Conservation (phyloP, 305 asterid species). For the Solanum hybrid region DNA sequence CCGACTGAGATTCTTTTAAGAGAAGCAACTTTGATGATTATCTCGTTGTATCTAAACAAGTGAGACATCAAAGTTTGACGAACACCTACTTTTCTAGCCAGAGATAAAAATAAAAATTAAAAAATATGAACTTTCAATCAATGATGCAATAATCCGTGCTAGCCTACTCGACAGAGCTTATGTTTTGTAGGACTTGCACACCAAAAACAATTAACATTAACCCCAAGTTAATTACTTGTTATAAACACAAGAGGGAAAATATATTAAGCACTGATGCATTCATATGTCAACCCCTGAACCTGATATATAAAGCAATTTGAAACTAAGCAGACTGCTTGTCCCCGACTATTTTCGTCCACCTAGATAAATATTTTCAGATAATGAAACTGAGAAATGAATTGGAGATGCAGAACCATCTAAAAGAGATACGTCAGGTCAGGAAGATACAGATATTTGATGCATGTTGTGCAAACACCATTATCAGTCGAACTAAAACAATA, state of each 20-base stretch:
- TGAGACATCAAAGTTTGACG: neutral
- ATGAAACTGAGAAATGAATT: neutral
- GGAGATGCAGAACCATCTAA: neutral
- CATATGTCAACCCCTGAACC: neutral
- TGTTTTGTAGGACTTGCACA: neutral
- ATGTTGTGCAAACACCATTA: neutral
- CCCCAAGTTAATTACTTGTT: too few relatives aligned
- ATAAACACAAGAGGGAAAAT: too few relatives aligned
- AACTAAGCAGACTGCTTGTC: neutral
- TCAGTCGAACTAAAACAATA: neutral
- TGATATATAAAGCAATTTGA: neutral
- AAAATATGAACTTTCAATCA: too few relatives aligned
- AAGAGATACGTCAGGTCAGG: neutral
- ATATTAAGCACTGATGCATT: neutral
- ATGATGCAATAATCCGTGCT: accelerated
- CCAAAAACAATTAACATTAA: too few relatives aligned
- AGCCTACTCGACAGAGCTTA: neutral
- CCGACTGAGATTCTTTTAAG: neutral
- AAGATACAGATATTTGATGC: neutral
- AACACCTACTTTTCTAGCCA: neutral
- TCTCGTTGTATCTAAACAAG: neutral
- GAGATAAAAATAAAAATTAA: too few relatives aligned
- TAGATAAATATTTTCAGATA: neutral
- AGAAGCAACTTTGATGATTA: too few relatives aligned
- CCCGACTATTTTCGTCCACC: neutral